These are phyloP conservation scores for Metschnikowia proteae DNA, from an alignment of 805 yeast genomes.

Conservation along the genomic window DNA sequence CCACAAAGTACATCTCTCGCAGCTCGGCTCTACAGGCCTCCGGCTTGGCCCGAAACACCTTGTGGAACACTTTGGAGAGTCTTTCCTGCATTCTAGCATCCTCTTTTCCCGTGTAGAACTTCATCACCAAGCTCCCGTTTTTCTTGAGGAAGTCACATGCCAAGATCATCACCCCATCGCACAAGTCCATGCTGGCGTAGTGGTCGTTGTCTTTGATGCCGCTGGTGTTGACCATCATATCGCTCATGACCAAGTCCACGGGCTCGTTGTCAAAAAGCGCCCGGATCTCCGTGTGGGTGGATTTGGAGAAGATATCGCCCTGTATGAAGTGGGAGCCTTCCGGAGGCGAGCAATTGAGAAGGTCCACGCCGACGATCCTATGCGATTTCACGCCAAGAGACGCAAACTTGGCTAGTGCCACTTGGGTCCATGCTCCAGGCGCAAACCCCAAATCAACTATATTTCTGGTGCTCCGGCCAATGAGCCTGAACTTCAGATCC, in stretches of 20 bases:
- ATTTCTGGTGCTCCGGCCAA: slow-evolving; percentile 47
- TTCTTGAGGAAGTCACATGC: slow-evolving; percentile 67
- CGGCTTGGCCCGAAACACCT: slow-evolving; percentile 74
- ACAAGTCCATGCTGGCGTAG: slow-evolving; percentile 78
- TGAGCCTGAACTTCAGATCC: slow-evolving; percentile 57
- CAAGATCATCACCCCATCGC: slow-evolving; percentile 84
- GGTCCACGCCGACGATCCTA: slow-evolving; percentile 28
- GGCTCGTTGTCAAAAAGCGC: slow-evolving; percentile 42
- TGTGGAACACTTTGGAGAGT: slow-evolving; percentile 54
- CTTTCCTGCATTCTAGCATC: slow-evolving; percentile 61
- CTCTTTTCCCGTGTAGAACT: slow-evolving; percentile 80
- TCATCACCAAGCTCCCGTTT: slow-evolving; percentile 75
- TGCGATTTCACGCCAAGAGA: slow-evolving; percentile 5
- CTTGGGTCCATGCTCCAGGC: slow-evolving; percentile 34
- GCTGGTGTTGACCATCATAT: slow-evolving; percentile 91
- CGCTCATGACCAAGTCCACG: slow-evolving; percentile 52
- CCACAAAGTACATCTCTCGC: slow-evolving; percentile 78
- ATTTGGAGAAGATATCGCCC: slow-evolving; percentile 36
- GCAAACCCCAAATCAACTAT: slow-evolving; percentile 70
- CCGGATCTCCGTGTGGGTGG: slow-evolving; percentile 56
- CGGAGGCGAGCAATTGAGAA: slow-evolving; percentile 35
- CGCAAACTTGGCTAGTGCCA: slow-evolving; percentile 19
- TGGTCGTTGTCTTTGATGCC: slow-evolving; percentile 84
- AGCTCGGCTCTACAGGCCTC: slow-evolving; percentile 75
- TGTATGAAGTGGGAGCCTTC: slow-evolving; percentile 35